Evolutionary conservation across 345 rosid species (phyloP).

Genomic region (Ceriops tagal): DNA sequence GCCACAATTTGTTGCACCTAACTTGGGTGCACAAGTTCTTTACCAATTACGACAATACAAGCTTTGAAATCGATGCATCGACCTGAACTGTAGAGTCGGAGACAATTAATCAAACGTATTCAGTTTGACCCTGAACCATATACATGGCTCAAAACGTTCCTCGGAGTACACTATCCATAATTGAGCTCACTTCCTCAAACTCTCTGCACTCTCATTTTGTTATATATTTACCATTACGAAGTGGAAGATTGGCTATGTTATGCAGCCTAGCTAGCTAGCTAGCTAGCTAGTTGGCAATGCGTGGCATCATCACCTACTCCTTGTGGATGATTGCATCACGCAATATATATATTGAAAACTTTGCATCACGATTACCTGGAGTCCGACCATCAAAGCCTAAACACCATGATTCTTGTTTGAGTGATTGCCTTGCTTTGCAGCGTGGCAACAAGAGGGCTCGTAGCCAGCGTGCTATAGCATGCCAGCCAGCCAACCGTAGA

Average conservation of each 20-base stretch:
- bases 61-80: neutral
- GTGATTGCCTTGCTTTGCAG: neutral
- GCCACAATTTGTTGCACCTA: too few relatives aligned
- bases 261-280: too few relatives aligned
- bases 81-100: conserved; percentile 4
- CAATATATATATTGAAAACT: neutral
- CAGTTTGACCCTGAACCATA: neutral
- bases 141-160: neutral
- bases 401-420: neutral
- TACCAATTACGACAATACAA: too few relatives aligned
- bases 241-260: neutral
- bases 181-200: neutral
- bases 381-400: neutral
- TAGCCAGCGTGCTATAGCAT: conserved; percentile 15
- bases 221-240: neutral
- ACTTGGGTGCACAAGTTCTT: too few relatives aligned
- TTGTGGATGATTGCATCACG: neutral
- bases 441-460: conserved; percentile 11
- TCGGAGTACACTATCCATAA: neutral
- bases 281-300: neutral
- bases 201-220: neutral
- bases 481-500: conserved; percentile 14
- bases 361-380: neutral
- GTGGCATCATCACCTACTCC: neutral
- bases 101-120: neutral